Evolutionary conservation across 169 alveolate genomes (phyloP).

Genomic region (Pseudocohnilembus persalinus): DNA sequence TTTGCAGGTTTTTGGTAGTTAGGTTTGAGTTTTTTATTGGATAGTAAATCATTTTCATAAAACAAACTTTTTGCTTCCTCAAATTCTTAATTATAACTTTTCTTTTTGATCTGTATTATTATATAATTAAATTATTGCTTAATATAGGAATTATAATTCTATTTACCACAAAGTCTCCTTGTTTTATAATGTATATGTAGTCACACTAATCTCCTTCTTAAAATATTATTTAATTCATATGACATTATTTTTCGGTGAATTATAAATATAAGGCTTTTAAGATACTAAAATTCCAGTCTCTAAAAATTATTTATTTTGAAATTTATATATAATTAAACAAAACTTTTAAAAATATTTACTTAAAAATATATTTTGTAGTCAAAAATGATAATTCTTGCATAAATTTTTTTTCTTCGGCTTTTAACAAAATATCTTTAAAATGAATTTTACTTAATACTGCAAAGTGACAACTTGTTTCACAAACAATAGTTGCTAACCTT

Average conservation of each 20-base stretch:
- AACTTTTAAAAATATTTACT: conserved; percentile 33
- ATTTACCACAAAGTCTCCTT: conserved; percentile 52
- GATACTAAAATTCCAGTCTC: conserved; percentile 5
- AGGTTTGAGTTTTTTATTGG: background rate
- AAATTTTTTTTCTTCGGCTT: conserved; percentile 48
- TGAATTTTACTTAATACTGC: conserved; percentile 60
- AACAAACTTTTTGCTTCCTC: background rate
- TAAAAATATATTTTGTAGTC: conserved; percentile 37
- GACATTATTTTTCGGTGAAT: conserved; percentile 21
- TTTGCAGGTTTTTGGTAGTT: background rate
- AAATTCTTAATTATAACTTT: background rate
- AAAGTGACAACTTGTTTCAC: conserved; percentile 49
- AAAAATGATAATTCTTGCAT: conserved; percentile 40
- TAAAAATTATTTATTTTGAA: too few species aligned
- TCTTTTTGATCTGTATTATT: background rate
- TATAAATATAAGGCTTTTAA: conserved; percentile 28
- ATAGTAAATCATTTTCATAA: background rate
- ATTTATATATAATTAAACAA: conserved; percentile 4
- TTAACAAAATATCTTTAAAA: conserved; percentile 50
- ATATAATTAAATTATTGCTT: background rate
- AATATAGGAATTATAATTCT: background rate
- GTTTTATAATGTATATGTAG: conserved; percentile 36
- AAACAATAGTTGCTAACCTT: conserved; percentile 69
- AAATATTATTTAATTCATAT: conserved; percentile 35
- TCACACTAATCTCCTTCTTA: conserved; percentile 38